Base-by-base conservation (phyloP, 2,329 filamentous ascomycete species). In the Botrytis medusae region DNA sequence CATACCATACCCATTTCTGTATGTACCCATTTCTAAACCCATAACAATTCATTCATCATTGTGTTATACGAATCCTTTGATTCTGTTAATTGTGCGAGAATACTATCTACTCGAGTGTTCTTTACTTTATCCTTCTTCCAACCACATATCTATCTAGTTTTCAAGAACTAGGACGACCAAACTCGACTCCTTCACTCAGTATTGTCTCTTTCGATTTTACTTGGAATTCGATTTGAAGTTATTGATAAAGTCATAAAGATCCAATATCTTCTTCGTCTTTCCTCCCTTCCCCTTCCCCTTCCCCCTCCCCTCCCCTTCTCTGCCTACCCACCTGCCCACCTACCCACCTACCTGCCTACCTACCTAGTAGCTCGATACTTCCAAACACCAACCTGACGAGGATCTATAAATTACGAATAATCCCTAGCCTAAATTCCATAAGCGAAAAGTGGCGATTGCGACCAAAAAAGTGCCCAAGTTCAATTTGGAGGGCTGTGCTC, bases 381-480 rank as follows among this genome's bases (percentile, higher is more conserved):
- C 32, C 25, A 34, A 34, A 44, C 12, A 63, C 12, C 51, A 57
- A 57, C 63, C 34, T 44, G 29, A n/a, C 12, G n/a, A 68, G 34
- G 48, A 67, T 72, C 62, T 72, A 59, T 68, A 40, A 72, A 72
- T 72, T 72, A 68, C 63, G 62, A 59, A 63, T 44, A 20, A 29
- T 29, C 63, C 25, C 71, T 48, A 72, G 70, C 70, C 62, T 72
- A 59, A 40, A 67, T 0, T 69, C 37, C 51, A 69, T 72, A 72
- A 72, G 71, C 71, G 71, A 69, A 72, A 72, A 72, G 71, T 72
- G 71, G 71, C 71, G 62, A 69, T 44, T 72, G 48, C 48, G 63
- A 48, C 57, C 34, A 29, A 29, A n/a, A 42, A 37, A 51, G 29
- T 67, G 44, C 44, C 59, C 4, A 40, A 62, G 60, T 62, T 37